A percentile compares a stretch with the other conserved stretches of the same genome.
Conservation (phyloP, 2,329 filamentous ascomycete genomes). For the Aspergillus costaricaensis region DNA sequence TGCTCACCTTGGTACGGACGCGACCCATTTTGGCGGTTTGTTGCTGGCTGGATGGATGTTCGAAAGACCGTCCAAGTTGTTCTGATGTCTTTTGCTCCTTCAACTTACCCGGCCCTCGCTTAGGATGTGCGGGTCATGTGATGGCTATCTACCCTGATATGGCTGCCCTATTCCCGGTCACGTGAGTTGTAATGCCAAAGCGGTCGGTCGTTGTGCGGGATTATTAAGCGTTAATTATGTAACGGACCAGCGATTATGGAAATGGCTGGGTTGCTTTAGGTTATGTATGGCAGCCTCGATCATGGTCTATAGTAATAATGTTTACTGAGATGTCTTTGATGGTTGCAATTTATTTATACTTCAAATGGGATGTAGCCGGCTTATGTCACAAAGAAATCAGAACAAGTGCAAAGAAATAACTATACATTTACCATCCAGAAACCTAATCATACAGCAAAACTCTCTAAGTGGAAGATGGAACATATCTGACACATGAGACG, state of each 20-base stretch:
- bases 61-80: slow-evolving; percentile 16
- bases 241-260: too few species aligned
- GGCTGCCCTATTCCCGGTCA: not conserved
- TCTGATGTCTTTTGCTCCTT: slow-evolving; percentile 5
- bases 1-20: slow-evolving; percentile 49
- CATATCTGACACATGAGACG: not conserved
- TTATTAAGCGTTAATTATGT: slow-evolving; percentile 9
- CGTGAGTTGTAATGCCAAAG: slow-evolving; percentile 4
- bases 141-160: not conserved
- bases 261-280: too few species aligned
- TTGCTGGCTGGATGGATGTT: slow-evolving; percentile 38
- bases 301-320: too few species aligned
- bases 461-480: slow-evolving; percentile 13
- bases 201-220: too few species aligned
- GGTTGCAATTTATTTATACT: not conserved
- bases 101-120: slow-evolving; percentile 23
- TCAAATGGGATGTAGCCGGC: slow-evolving; percentile 10
- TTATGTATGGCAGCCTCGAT: too few species aligned
- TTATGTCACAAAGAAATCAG: slow-evolving; percentile 32
- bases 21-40: slow-evolving; percentile 52
- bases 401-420: slow-evolving; percentile 22
- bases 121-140: slow-evolving; percentile 27
- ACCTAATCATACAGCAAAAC: slow-evolving; percentile 38
- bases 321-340: too few species aligned
- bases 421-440: slow-evolving; percentile 31